Evolutionary conservation across 1,284 basidiomycete genomes (phyloP).

Genomic region (Ganoderma meredithae): DNA sequence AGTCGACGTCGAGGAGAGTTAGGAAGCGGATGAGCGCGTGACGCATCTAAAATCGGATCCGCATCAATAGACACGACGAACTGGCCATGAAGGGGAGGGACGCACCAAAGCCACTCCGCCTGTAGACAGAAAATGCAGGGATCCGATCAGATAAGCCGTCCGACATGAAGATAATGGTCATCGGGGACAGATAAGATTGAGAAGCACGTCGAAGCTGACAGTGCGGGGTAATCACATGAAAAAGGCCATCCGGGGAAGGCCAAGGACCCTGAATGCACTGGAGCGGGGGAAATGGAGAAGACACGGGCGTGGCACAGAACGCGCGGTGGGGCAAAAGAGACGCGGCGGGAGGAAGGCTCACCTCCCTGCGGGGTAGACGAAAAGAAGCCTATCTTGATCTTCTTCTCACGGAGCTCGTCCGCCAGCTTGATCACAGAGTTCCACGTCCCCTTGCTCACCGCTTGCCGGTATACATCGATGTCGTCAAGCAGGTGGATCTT

Average conservation of each 20-base stretch:
- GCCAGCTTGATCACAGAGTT: constrained; percentile 80
- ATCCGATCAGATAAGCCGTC: constrained; percentile 35
- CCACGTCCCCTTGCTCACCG: constrained; percentile 77
- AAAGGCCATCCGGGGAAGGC: not conserved
- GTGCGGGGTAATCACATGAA: constrained; percentile 26
- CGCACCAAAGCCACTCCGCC: constrained; percentile 88
- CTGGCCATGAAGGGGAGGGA: constrained; percentile 21
- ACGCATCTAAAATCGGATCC: constrained; percentile 67
- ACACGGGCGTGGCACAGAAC: not conserved
- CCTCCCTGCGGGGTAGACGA: constrained; percentile 91
- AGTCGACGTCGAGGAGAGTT: constrained; percentile 79
- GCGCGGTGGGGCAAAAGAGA: not conserved
- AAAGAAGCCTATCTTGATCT: constrained; percentile 88
- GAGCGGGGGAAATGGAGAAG: not conserved
- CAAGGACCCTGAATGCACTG: constrained; percentile 1
- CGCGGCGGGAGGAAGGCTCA: constrained; percentile 41
- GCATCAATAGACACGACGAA: constrained; percentile 22
- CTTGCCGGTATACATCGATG: constrained; percentile 72
- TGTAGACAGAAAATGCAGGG: constrained; percentile 36
- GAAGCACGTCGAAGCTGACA: constrained; percentile 29
- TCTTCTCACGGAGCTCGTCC: constrained; percentile 82
- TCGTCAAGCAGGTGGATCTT: constrained; percentile 84
- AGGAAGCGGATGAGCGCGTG: constrained; percentile 88
- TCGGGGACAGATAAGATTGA: constrained; percentile 19
- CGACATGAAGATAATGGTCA: constrained; percentile 20